Conservation (phyloP, 2,329 filamentous ascomycete species). For the Colletotrichum sp. region DNA sequence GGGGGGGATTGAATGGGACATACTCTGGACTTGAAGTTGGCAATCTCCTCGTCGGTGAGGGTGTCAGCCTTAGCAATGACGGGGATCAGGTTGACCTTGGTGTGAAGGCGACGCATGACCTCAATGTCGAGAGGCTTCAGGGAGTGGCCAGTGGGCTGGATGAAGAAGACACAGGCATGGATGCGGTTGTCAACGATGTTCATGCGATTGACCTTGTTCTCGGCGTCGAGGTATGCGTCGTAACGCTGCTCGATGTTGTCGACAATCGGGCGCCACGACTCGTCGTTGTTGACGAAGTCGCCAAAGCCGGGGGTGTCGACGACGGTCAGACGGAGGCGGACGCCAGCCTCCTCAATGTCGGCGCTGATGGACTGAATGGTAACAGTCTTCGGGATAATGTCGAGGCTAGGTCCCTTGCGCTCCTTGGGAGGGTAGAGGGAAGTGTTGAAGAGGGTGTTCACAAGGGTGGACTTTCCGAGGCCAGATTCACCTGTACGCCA, state of each 20-base stretch:
- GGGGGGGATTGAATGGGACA: slow-evolving; percentile 43
- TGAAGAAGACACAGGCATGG: slow-evolving; percentile 99
- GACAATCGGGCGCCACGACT: slow-evolving; percentile 98
- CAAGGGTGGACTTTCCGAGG: slow-evolving; percentile 96
- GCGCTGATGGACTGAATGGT: slow-evolving; percentile 94
- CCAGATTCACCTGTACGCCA: slow-evolving; percentile 85
- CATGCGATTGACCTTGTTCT: slow-evolving; percentile 99
- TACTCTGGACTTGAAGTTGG: slow-evolving; percentile 94
- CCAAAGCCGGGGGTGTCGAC: slow-evolving; percentile 98
- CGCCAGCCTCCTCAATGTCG: slow-evolving; percentile 98
- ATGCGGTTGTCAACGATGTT: slow-evolving; percentile 99
- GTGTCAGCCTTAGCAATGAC: slow-evolving; percentile 99
- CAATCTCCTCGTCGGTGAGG: slow-evolving; percentile 94
- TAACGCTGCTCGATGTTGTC: slow-evolving; percentile 99
- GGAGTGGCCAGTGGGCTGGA: slow-evolving; percentile 97
- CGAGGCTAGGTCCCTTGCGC: slow-evolving; percentile 94
- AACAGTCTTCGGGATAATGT: slow-evolving; percentile 98
- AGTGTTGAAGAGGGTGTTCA: slow-evolving; percentile 99
- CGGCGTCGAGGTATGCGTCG: slow-evolving; percentile 96
- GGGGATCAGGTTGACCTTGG: slow-evolving; percentile 99
- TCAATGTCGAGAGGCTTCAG: slow-evolving; percentile 98
- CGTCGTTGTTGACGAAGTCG: slow-evolving; percentile 99
- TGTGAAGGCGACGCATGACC: slow-evolving; percentile 98
- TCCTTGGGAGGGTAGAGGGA: slow-evolving; percentile 98
- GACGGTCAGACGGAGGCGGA: slow-evolving; percentile 93